Evolutionary conservation across 148 eudicot genomes (phyloP).

Genomic region (Drosera capensis): DNA sequence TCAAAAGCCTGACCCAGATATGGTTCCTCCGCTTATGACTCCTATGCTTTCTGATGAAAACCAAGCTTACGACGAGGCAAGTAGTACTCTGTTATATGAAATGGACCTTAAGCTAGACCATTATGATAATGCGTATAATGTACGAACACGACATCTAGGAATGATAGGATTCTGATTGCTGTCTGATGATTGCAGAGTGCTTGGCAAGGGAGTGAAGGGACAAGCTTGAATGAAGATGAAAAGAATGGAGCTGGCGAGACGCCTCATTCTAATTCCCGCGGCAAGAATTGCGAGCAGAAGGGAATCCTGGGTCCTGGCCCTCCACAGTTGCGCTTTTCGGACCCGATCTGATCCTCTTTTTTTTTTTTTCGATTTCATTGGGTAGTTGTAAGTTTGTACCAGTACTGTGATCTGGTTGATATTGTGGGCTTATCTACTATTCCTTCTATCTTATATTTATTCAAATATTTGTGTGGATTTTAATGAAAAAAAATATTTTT

Average conservation of each 20-base stretch:
- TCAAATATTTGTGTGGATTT: too few relatives aligned
- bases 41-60: constrained; percentile 52
- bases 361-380: too few relatives aligned
- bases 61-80: constrained; percentile 65
- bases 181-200: constrained; percentile 32
- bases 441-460: too few relatives aligned
- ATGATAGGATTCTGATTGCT: too few relatives aligned
- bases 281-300: constrained; percentile 65
- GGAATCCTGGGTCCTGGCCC: constrained; percentile 95
- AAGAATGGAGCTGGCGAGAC: constrained; percentile 25
- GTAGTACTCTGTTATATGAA: too few relatives aligned
- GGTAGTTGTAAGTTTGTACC: too few relatives aligned
- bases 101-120: too few relatives aligned
- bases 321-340: constrained; percentile 58
- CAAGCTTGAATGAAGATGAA: constrained; percentile 58
- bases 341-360: constrained; percentile 42
- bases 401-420: too few relatives aligned
- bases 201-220: constrained; percentile 47
- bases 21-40: constrained; percentile 82
- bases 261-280: constrained; percentile 25
- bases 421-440: too few relatives aligned
- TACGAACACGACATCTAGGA: too few relatives aligned
- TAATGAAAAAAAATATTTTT: too few relatives aligned
- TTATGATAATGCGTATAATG: too few relatives aligned
- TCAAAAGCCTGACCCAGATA: constrained; percentile 94